phyloP scores from a whole-genome alignment of 176 grass and related monocot genomes.

The Musa schizocarpa region DNA sequence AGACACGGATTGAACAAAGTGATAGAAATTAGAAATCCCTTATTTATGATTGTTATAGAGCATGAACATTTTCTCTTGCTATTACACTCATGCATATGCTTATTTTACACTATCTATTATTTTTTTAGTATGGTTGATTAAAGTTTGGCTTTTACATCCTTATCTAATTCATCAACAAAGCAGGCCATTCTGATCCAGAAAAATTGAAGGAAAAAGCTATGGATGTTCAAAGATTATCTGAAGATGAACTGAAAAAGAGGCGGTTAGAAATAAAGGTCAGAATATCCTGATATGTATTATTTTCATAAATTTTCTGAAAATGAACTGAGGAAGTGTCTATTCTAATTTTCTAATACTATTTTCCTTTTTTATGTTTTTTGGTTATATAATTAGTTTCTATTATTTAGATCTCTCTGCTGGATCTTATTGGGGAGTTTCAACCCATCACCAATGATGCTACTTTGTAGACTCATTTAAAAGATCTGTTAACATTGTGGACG shows the following conservation, averaged over 20 bases:
- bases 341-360: background rate
- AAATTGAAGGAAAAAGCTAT: constrained; percentile 70
- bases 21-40: background rate
- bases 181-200: constrained; percentile 86
- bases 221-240: constrained; percentile 51
- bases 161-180: background rate
- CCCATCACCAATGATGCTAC: background rate
- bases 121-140: no score
- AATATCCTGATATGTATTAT: background rate
- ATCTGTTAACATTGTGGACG: background rate
- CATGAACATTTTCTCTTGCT: background rate
- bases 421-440: background rate
- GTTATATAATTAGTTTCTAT: background rate
- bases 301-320: background rate
- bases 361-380: background rate
- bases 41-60: background rate
- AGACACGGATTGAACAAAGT: background rate
- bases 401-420: background rate
- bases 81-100: background rate
- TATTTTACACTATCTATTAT: background rate
- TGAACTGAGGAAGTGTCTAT: background rate
- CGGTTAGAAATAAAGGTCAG: constrained; percentile 69
- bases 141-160: background rate
- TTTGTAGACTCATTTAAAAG: background rate
- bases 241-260: constrained; percentile 46